phyloP scores from a whole-genome alignment of 2,329 filamentous ascomycete species.

The Cytospora chrysosperma region DNA sequence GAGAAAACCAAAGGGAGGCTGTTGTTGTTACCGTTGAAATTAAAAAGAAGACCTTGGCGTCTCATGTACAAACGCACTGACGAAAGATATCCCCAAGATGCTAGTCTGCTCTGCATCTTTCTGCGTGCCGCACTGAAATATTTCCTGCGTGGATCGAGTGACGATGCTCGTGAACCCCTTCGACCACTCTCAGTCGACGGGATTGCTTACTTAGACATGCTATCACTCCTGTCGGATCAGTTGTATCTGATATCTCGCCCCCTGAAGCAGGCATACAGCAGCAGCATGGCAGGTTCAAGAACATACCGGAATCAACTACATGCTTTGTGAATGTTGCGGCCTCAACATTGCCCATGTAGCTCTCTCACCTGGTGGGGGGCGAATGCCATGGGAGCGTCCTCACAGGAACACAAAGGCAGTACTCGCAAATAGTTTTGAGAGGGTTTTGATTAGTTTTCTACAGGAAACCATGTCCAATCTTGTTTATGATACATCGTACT shows the following conservation, averaged over 20 bases:
- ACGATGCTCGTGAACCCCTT: too few relatives aligned
- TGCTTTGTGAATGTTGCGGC: too few relatives aligned
- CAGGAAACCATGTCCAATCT: background rate
- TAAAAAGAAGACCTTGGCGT: slow-evolving; percentile 16
- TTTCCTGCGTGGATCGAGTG: background rate
- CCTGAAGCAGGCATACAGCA: too few relatives aligned
- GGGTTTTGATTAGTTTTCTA: background rate
- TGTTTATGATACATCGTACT: background rate
- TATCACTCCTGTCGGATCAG: too few relatives aligned
- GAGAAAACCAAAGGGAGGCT: background rate
- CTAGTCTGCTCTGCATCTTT: background rate
- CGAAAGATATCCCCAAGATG: slow-evolving; percentile 20
- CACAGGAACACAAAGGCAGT: background rate
- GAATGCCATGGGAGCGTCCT: background rate
- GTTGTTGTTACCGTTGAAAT: background rate
- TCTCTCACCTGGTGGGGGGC: background rate
- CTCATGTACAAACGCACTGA: slow-evolving; percentile 25
- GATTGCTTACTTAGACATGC: too few relatives aligned
- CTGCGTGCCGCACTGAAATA: background rate
- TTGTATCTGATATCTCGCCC: too few relatives aligned
- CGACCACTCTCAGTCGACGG: too few relatives aligned
- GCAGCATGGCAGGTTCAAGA: too few relatives aligned
- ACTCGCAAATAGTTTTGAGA: background rate
- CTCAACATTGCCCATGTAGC: too few relatives aligned
- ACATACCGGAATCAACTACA: too few relatives aligned